Percentiles rank a stretch among this genome's conserved stretches.
phyloP scores from a whole-genome alignment of 495 filamentous ascomycete species.

The Umbilicaria muhlenbergii region DNA sequence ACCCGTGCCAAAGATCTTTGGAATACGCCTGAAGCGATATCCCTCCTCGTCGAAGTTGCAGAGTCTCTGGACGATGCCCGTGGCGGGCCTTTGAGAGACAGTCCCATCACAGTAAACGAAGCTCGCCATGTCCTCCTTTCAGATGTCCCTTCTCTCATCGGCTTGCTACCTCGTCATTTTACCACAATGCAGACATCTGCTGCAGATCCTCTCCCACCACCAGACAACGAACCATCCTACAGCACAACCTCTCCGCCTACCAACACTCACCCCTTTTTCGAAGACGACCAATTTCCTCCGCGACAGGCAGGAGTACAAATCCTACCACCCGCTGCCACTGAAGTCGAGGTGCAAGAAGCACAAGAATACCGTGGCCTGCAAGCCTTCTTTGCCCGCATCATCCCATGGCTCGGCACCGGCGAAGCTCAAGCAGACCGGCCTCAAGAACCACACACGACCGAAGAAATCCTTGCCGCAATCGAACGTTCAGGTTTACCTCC shows the following conservation, averaged over 20 bases:
- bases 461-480: background rate
- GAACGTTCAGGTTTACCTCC: background rate
- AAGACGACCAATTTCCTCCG: too few species aligned
- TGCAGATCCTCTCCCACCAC: slow-evolving; percentile 57
- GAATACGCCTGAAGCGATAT: slow-evolving; percentile 60
- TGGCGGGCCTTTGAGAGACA: slow-evolving; percentile 14
- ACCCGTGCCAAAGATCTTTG: slow-evolving; percentile 73
- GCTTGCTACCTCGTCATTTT: slow-evolving; percentile 36
- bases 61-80: slow-evolving; percentile 28
- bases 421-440: background rate
- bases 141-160: slow-evolving; percentile 50
- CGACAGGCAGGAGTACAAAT: too few species aligned
- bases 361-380: slow-evolving; percentile 5
- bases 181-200: slow-evolving; percentile 39
- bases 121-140: slow-evolving; percentile 70
- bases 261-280: too few species aligned
- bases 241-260: background rate
- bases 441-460: background rate
- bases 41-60: slow-evolving; percentile 58
- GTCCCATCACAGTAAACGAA: slow-evolving; percentile 43
- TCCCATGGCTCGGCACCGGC: slow-evolving; percentile 1
- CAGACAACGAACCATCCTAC: slow-evolving; percentile 22
- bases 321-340: background rate
- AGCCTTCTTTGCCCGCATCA: slow-evolving; percentile 4
- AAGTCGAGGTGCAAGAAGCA: background rate